phyloP scores from a whole-genome alignment of 352 stramenopile species.

The Thalassiosira sp. region DNA sequence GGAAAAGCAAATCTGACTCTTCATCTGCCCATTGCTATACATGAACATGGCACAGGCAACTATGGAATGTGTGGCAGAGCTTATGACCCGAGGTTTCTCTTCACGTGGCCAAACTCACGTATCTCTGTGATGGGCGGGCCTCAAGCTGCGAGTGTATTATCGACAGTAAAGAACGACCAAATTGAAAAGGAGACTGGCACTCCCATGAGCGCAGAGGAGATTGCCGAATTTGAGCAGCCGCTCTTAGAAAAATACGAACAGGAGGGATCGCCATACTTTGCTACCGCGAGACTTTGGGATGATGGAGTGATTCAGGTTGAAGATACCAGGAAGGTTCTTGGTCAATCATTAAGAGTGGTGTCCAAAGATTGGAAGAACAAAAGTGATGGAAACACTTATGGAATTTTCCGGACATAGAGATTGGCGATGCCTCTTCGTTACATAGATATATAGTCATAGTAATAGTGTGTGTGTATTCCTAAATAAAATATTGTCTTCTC shows the following conservation, averaged over 20 bases:
- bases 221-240: conserved; percentile 92
- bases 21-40: background rate
- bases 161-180: conserved; percentile 92
- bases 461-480: no score
- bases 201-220: conserved; percentile 64
- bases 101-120: conserved; percentile 96
- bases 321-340: conserved; percentile 87
- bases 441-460: no score
- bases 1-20: background rate
- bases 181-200: conserved; percentile 75
- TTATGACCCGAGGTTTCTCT: conserved; percentile 95
- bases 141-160: conserved; percentile 94
- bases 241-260: conserved; percentile 95
- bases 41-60: conserved; percentile 56
- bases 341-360: conserved; percentile 75
- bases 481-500: no score
- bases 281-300: conserved; percentile 95
- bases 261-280: conserved; percentile 94
- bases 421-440: background rate
- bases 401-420: conserved; percentile 93
- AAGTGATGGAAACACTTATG: conserved; percentile 89
- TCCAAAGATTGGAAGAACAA: conserved; percentile 69
- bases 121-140: conserved; percentile 97
- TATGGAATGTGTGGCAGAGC: conserved; percentile 98
- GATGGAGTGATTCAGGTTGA: conserved; percentile 97